Evolutionary conservation across 257 asterid species (phyloP), one percentile per base, ranked within the genome.

Genomic region (Euphrasia confusa): DNA sequence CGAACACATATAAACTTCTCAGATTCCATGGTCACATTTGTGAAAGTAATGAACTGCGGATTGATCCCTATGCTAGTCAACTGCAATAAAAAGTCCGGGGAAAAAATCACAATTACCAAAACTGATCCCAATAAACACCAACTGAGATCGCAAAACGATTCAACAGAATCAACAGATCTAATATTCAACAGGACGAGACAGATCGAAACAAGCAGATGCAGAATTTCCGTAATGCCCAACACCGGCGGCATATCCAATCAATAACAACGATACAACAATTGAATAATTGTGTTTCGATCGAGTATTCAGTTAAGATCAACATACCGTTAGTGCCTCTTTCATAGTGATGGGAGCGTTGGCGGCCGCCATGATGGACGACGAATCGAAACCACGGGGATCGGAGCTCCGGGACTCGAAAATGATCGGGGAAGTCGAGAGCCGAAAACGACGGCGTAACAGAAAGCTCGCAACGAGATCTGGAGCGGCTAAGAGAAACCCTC

Each of bases 291-390:
- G 35, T 55, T 32, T 58, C 67, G 33, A 66, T 58, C 69, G 66
- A 71, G 28, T 7, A 53, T 66, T 57, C 69, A 52, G 70, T 40
- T 58, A 3, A 70, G 68, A 10, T 9, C 45, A 67, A 69, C 32
- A 33, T 77, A 92, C 98, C 95, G 97, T 88, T 30, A 92, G 95
- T 64, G 92, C 63, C 73, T 92, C 98, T 67, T 88, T 92, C 98
- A 92, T 92, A 69, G 93, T 84, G 93, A 92, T 92, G 86, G 98
- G 98, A 72, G 98, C 98, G 74, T 81, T 92, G 49, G 97, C 95
- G 71, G 98, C 95, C 84, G 98, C 98, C 98, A 92, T 92, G 92
- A 64, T 70, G 78, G 76, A 75, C 72, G 79, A 77, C 72, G 56
- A 40, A 75, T 78, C 83, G 30, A 70, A 74, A 54, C 75, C 72